Base-by-base conservation (phyloP, 495 filamentous ascomycete species). In the Sphaerosporella brunnea region DNA sequence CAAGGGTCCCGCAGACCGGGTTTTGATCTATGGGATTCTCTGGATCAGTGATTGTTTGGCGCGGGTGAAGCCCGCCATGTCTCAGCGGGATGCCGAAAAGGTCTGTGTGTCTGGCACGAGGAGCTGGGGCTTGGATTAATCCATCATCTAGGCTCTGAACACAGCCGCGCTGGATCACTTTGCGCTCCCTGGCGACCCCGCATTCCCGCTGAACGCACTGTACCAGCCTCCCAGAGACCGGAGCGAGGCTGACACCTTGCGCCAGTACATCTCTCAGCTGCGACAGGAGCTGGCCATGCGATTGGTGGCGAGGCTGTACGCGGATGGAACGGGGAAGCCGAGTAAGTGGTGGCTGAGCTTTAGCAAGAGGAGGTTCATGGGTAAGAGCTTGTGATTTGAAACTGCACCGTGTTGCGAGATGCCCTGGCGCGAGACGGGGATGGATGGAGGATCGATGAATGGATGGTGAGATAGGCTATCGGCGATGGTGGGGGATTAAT, bases 261-360 rank as follows among this genome's bases (percentile, higher is more conserved):
- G 84, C 60, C 73, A 80, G 67, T 96, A 95, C 65, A 71, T 97
- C 49, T 75, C 77, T 19, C 90, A 96, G 64, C 80, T 93, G 50
- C 73, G 92, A 59, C 87, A 96, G 64, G 90, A 95, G 67, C 66
- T 94, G 48, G 87, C 85, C 15, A 60, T 70, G 49, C 72, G 90
- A 61, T 66, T 97, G 64, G 66, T 93, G 55, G 77, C 76, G 13
- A 75, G 84, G 58, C 74, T 97, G 61, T 97, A 93, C 66, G 77
- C 78, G 44, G 90, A 86, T 59, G 84, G 78, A 49, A 72, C 64
- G 45, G 75, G 73, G 8, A 73, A 69, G 64, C 88, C 90, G 57
- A 92, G 84, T 56, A 97, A 97, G 76, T 96, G 87, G 81, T 97
- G 90, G 90, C 68, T 97, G 54, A 95, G 88, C 69, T 97, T 94